Conservation (phyloP, 352 stramenopile genomes). For the Pseudoperonospora humuli region DNA sequence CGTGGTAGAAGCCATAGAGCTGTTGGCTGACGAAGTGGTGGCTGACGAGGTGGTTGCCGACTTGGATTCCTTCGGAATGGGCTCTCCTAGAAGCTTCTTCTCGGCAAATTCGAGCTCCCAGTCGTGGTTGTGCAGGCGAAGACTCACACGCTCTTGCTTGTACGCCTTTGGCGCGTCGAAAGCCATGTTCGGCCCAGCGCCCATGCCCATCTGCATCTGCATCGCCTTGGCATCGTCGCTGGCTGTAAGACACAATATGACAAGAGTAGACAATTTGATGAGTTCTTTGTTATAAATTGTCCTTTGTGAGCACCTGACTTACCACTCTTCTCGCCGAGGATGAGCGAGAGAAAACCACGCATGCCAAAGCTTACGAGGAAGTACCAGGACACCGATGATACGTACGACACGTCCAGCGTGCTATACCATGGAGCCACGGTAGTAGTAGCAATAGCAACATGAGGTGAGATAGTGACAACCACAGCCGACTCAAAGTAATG, state of each 20-base stretch:
- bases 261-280: constrained; percentile 1
- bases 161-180: constrained; percentile 88
- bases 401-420: constrained; percentile 96
- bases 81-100: constrained; percentile 75
- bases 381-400: constrained; percentile 97
- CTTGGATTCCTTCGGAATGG: constrained; percentile 46
- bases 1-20: constrained; percentile 22
- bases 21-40: constrained; percentile 4
- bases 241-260: constrained; percentile 16
- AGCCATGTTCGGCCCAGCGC: constrained; percentile 67
- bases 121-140: constrained; percentile 77
- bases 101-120: constrained; percentile 75
- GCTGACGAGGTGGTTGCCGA: constrained; percentile 4
- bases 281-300: background rate
- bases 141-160: constrained; percentile 83
- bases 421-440: constrained; percentile 23
- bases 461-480: background rate
- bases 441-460: constrained; percentile 2
- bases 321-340: constrained; percentile 90
- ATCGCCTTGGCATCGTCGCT: constrained; percentile 87
- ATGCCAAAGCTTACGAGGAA: constrained; percentile 99
- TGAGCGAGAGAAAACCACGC: constrained; percentile 93
- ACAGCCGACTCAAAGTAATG: background rate
- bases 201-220: constrained; percentile 91
- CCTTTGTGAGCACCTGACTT: constrained; percentile 5